Base-by-base conservation (phyloP, 768 basidiomycete genomes). In the Rhodotorula sphaerocarpa region DNA sequence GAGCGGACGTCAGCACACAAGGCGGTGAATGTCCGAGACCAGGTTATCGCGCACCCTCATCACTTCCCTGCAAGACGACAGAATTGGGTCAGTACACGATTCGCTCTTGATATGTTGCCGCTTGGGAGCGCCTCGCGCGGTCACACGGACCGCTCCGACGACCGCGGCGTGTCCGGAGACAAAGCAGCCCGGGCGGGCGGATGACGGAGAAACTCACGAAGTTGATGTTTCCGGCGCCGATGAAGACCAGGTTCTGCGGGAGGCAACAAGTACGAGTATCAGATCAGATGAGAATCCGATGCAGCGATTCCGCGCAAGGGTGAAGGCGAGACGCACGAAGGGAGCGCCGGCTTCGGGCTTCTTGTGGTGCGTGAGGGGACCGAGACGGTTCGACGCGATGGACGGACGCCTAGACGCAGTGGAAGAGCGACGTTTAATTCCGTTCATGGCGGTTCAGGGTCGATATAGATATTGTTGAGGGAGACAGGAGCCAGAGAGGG, bases 141-240 rank as follows among this genome's bases (percentile, higher is more conserved):
- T n/a, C n/a, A n/a, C n/a, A n/a, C n/a, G n/a, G n/a, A n/a, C n/a
- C n/a, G n/a, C n/a, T n/a, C n/a, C n/a, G n/a, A n/a, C n/a, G n/a
- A n/a, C n/a, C n/a, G n/a, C n/a, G n/a, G n/a, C n/a, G n/a, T n/a
- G n/a, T n/a, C n/a, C n/a, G n/a, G n/a, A n/a, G n/a, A n/a, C n/a
- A n/a, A n/a, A n/a, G n/a, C n/a, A n/a, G n/a, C n/a, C n/a, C n/a
- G n/a, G n/a, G n/a, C n/a, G n/a, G n/a, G n/a, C n/a, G n/a, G n/a
- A n/a, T n/a, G n/a, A n/a, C n/a, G n/a, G n/a, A n/a, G n/a, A n/a
- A 5, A 36, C 59, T 28, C 33, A 83, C 92, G 74, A 97, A 97
- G 90, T 95, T 95, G 78, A 96, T 92, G 78, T 95, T 93, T 21
- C 91, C 92, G 31, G 92, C 92, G 54, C 92, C 92, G 70, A 97